Conservation (phyloP, 208 protist genomes). For the Herpetomonas tarakana region DNA sequence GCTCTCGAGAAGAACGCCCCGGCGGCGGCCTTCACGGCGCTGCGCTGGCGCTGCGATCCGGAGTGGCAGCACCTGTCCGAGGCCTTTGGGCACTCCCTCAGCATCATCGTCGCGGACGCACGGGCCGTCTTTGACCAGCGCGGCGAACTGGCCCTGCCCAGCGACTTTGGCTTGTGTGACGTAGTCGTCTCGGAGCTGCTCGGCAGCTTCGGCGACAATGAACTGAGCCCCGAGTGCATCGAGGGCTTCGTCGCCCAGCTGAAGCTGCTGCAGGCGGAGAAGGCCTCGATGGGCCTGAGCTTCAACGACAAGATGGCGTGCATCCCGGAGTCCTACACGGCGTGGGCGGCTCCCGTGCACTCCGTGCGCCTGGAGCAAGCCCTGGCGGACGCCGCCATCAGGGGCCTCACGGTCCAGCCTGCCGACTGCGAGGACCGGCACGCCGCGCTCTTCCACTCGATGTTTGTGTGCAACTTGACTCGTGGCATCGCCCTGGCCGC, state of each 20-base stretch:
- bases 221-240: conserved; percentile 99
- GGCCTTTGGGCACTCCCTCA: conserved; percentile 85
- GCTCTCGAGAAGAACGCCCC: conserved; percentile 98
- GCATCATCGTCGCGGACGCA: conserved; percentile 90
- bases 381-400: conserved; percentile 45
- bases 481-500: conserved; percentile 40
- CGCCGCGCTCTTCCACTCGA: conserved; percentile 58
- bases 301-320: conserved; percentile 46
- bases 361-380: conserved; percentile 49
- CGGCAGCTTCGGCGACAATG: conserved; percentile 99
- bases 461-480: conserved; percentile 70
- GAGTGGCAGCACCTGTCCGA: conserved; percentile 52
- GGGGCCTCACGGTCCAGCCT: conserved; percentile 54
- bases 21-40: conserved; percentile 90
- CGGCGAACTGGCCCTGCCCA: conserved; percentile 26
- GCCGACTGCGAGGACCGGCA: conserved; percentile 44
- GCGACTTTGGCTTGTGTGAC: conserved; percentile 87
- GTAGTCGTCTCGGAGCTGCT: conserved; percentile 98
- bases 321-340: conserved; percentile 78
- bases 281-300: conserved; percentile 20
- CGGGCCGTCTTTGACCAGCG: conserved; percentile 47
- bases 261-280: conserved; percentile 34
- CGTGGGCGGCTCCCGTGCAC: conserved; percentile 77
- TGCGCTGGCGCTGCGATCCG: conserved; percentile 49
- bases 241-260: conserved; percentile 88